Conservation (phyloP, 2,329 filamentous ascomycete genomes). For the Knoxdaviesia proteae region DNA sequence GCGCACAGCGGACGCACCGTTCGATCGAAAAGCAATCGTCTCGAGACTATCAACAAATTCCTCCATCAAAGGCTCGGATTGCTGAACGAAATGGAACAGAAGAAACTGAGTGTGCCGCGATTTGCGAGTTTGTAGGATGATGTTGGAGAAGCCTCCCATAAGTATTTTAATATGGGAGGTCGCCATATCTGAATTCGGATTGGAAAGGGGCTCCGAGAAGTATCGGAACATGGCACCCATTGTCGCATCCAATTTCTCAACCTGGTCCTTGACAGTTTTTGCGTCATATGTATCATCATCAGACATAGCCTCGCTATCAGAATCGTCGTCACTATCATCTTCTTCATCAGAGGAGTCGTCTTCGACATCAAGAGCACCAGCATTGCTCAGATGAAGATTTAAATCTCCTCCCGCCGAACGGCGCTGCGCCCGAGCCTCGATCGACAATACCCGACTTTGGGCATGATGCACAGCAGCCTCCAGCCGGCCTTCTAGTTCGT, state of each 20-base stretch:
- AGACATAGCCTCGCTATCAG: conserved; percentile 49
- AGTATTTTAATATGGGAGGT: conserved; percentile 59
- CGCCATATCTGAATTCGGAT: conserved; percentile 46
- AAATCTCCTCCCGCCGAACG: background rate
- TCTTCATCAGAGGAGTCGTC: conserved; percentile 20
- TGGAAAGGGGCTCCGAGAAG: conserved; percentile 52
- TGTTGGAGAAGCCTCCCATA: conserved; percentile 66
- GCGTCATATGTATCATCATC: conserved; percentile 51
- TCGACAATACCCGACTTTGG: background rate
- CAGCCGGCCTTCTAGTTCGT: conserved; percentile 78
- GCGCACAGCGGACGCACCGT: conserved; percentile 50
- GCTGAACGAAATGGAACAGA: conserved; percentile 85
- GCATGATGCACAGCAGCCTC: conserved; percentile 39
- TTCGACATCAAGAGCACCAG: no score
- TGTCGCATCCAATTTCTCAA: conserved; percentile 79
- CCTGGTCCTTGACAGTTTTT: conserved; percentile 55
- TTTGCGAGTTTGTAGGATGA: conserved; percentile 76
- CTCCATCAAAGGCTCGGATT: conserved; percentile 53
- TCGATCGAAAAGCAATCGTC: conserved; percentile 25
- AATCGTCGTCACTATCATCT: conserved; percentile 36
- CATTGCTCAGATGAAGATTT: no score
- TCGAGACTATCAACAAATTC: conserved; percentile 30
- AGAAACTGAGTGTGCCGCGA: conserved; percentile 91
- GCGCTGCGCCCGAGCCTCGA: background rate
- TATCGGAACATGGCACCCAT: conserved; percentile 74